Conservation (phyloP, 768 basidiomycete genomes). For the Termitomyces bulborhizus region DNA sequence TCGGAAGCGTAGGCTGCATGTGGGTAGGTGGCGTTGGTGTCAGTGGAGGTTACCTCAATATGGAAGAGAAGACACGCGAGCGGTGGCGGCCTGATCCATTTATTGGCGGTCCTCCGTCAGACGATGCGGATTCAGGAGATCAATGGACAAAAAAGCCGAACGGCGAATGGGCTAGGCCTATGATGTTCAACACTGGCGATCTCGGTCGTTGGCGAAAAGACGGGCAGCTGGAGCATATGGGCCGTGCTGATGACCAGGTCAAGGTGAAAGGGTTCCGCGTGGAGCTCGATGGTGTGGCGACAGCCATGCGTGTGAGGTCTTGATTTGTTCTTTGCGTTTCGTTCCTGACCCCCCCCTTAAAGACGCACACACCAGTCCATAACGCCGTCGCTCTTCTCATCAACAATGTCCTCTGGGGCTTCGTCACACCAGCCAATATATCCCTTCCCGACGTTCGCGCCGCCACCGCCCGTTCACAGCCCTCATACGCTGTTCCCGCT, state of each 20-base stretch:
- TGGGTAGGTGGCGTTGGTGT: conserved; percentile 63
- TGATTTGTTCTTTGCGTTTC: neutral
- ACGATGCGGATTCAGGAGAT: conserved; percentile 25
- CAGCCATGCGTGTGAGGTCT: conserved; percentile 46
- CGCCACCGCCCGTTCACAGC: conserved; percentile 30
- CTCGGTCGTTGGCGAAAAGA: conserved; percentile 48
- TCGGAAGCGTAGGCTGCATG: conserved; percentile 40
- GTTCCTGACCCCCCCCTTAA: neutral
- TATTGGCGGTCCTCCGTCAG: conserved; percentile 19
- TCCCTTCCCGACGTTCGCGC: conserved; percentile 11
- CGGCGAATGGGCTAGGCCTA: conserved; percentile 17
- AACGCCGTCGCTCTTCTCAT: conserved; percentile 17
- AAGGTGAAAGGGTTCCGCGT: conserved; percentile 65
- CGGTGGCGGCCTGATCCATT: conserved; percentile 47
- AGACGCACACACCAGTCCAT: conserved; percentile 7
- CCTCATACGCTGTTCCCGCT: conserved; percentile 55
- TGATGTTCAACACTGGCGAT: conserved; percentile 65
- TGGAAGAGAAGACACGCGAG: conserved; percentile 49
- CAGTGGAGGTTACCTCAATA: conserved; percentile 47
- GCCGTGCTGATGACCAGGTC: conserved; percentile 58
- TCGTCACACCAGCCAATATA: conserved; percentile 14
- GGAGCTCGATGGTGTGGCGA: conserved; percentile 56
- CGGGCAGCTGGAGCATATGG: conserved; percentile 51
- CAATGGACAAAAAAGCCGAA: conserved; percentile 4
- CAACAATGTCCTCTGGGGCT: conserved; percentile 15